Conservation (phyloP, 805 yeast genomes). For the Candida nitratophila region DNA sequence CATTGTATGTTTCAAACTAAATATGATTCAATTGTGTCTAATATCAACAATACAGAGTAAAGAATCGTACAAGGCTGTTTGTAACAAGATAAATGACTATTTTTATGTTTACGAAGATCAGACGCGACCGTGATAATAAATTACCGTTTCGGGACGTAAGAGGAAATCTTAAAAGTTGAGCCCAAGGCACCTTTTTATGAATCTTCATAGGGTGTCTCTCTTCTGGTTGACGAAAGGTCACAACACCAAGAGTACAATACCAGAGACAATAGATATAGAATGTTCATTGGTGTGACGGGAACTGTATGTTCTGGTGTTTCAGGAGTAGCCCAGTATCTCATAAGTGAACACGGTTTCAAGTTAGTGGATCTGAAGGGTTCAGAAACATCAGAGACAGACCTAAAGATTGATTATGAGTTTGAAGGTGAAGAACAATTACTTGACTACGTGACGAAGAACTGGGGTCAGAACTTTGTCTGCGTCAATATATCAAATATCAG, state of each 20-base stretch:
- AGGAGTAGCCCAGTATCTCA: constrained; percentile 52
- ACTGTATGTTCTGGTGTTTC: constrained; percentile 60
- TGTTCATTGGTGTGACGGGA: constrained; percentile 76
- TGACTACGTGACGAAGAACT: constrained; percentile 56
- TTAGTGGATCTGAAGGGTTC: constrained; percentile 19
- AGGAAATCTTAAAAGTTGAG: neutral
- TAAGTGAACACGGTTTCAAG: constrained; percentile 42
- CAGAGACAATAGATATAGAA: constrained; percentile 14
- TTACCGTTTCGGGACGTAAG: neutral
- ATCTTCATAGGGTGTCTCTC: too few species aligned
- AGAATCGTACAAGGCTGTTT: too few species aligned
- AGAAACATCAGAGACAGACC: constrained; percentile 10
- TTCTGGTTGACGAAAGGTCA: too few species aligned
- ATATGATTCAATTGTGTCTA: too few species aligned
- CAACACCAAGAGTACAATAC: neutral
- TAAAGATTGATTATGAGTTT: constrained; percentile 26
- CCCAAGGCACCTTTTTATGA: too few species aligned
- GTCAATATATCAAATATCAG: constrained; percentile 37
- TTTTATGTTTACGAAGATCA: neutral
- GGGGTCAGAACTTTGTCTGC: constrained; percentile 59
- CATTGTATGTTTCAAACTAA: neutral
- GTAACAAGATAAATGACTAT: neutral
- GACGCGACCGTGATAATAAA: neutral
- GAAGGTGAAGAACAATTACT: constrained; percentile 37
- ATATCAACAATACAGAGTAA: too few species aligned